Evolutionary conservation across 2,329 filamentous ascomycete species (phyloP), one percentile per base, ranked within the genome.

Genomic region (Exophiala sp.): DNA sequence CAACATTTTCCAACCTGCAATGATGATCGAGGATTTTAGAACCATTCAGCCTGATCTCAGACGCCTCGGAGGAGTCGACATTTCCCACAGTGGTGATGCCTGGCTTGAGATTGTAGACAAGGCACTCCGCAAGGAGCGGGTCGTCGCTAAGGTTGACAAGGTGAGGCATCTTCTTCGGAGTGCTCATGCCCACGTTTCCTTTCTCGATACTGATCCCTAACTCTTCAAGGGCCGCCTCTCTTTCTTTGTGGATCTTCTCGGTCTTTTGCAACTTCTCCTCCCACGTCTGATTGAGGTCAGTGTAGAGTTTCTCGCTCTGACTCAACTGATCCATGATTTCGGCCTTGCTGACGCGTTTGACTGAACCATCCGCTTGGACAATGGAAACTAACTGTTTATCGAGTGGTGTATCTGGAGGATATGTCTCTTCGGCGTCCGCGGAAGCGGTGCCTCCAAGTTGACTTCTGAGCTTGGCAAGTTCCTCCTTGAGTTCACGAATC

Each of bases 111-210:
- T 98, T 98, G 72, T 98, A 98, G 32, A 98, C 88, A 50, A 98
- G 74, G 70, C 93, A 98, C 71, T 98, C 93, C 3, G 91, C 90
- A 38, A 98, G 77, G 24, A 98, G 75, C 7, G 93, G 93, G 64
- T 93, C 87, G 65, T 93, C 87, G n/a, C 90, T 96, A 60, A 98
- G 72, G 66, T 98, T 98, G 69, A 98, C 93, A 69, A 98, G 72
- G 81, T 98, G 93, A 7, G 93, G 93, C 88, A 97, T 98, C 71
- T 96, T 96, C 73, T 98, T 98, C 0, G 93, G 93, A 16, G 90
- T 97, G 53, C 88, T 91, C 54, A 98, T 74, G 11, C 93, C 93
- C 54, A 98, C 84, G 64, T 96, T 96, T 5, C 93, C 93, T 68
- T 98, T 98, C 66, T 98, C 93, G 59, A 98, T 98, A 68, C 90